These are phyloP conservation scores for Cercospora sesami DNA, from an alignment of 2,329 filamentous ascomycete genomes.

Conservation along the genomic window DNA sequence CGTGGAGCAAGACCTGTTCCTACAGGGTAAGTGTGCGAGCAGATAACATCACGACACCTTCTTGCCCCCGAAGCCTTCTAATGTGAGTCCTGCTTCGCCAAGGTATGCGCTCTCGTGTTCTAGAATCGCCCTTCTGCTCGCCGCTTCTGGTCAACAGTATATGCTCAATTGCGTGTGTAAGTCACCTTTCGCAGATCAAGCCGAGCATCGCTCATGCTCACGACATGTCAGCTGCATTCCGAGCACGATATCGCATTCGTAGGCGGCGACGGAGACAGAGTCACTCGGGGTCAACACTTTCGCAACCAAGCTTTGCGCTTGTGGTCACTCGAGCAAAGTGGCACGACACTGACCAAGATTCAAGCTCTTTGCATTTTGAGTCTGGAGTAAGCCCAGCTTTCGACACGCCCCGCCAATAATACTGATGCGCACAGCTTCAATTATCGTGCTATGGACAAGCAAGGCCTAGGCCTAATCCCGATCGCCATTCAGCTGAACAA, in stretches of 20 bases:
- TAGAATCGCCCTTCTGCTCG: slow-evolving; percentile 15
- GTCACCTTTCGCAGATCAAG: neutral
- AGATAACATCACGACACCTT: no score
- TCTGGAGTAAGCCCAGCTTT: slow-evolving; percentile 11
- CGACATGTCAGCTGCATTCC: slow-evolving; percentile 11
- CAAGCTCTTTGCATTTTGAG: slow-evolving; percentile 21
- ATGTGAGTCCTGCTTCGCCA: no score
- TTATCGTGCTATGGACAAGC: slow-evolving; percentile 20
- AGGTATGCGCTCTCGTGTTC: slow-evolving; percentile 16
- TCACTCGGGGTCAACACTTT: slow-evolving; percentile 20
- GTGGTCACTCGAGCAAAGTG: slow-evolving; percentile 10
- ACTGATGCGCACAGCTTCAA: slow-evolving; percentile 9
- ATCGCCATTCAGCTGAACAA: slow-evolving; percentile 12
- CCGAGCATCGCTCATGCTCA: neutral
- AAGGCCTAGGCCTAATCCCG: slow-evolving; percentile 15
- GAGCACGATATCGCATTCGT: slow-evolving; percentile 17
- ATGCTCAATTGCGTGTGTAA: slow-evolving; percentile 19
- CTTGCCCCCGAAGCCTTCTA: no score
- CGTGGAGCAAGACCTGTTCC: slow-evolving; percentile 22
- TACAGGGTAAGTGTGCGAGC: slow-evolving; percentile 11
- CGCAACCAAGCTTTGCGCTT: slow-evolving; percentile 21
- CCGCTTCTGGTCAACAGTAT: slow-evolving; percentile 21
- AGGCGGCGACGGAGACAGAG: slow-evolving; percentile 1
- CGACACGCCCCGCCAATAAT: no score
- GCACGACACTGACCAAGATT: slow-evolving; percentile 14